Base-by-base conservation (phyloP, 352 stramenopile genomes). In the Globisporangium viniferum region DNA sequence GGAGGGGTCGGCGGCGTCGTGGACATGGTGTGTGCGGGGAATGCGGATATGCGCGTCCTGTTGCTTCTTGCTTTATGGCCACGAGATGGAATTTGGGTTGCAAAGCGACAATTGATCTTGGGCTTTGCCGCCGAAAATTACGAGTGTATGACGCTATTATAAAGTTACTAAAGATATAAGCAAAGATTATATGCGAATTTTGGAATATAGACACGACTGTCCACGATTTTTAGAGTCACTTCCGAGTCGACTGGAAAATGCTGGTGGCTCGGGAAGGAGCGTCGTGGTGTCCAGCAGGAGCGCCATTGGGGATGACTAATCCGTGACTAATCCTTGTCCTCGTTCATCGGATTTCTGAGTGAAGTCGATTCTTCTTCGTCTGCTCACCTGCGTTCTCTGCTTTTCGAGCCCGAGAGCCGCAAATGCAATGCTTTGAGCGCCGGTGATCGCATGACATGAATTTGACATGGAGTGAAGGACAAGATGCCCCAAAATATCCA, bases 1-100 rank as follows among this genome's bases (percentile, higher is more conserved):
- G 80, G 79, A 54, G 77, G 73, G 39, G 73, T 72, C 48, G 82
- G 69, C 73, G 84, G 78, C 36, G 49, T 24, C 27, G 44, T 29
- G 9, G 39, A 46, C 29, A 61, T 61, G 55, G 31, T 29, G 55
- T 1, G 29, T 18, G 15, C 5, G 29, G 29, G 15, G 15, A 31
- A 48, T 46, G 20, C 31, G 31, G 49, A 55, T 31, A 29, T 61
- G 14, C 54, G 12, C 4, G 29, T 39, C 24, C 4, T 35, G 14
- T 59, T 59, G 33, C 56, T 57, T 31, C 24, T 24, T 24, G 24
- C 24, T 24, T 31, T 58, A 41, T 69, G 57, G 64, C 55, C 46
- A 46, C 49, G n/a, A 49, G 22, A 54, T 54, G 7, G 29, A 29
- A 12, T 59, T 18, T 10, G 14, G 24, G 51, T 58, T 20, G 27